A percentile compares a stretch with the other conserved stretches of the same genome.
phyloP scores from a whole-genome alignment of 495 filamentous ascomycete genomes.

The Xylaria bambusicola region DNA sequence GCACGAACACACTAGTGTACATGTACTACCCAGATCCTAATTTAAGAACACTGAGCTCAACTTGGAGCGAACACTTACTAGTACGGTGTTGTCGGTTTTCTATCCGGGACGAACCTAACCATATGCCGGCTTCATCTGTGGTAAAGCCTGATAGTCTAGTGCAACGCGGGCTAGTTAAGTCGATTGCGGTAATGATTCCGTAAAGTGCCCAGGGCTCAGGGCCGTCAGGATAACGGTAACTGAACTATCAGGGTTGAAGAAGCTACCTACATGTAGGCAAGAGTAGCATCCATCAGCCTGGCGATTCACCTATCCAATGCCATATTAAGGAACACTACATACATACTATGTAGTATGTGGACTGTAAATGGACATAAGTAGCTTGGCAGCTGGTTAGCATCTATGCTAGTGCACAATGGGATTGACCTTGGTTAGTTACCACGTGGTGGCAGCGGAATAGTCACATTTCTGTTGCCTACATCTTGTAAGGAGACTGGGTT shows the following conservation, averaged over 20 bases:
- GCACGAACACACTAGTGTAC: too few species aligned
- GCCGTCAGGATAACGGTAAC: background rate
- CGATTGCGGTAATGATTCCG: background rate
- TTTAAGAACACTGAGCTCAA: too few species aligned
- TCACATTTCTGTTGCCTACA: conserved; percentile 1
- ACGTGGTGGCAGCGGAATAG: conserved; percentile 16
- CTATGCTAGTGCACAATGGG: too few species aligned
- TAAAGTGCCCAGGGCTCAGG: background rate
- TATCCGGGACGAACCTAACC: background rate
- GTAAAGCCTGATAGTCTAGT: background rate
- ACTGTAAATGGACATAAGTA: too few species aligned
- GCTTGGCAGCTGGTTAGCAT: background rate
- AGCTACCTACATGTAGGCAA: background rate
- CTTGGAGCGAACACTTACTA: too few species aligned
- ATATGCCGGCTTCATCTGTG: background rate
- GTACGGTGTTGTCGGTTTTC: too few species aligned
- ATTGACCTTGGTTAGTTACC: too few species aligned
- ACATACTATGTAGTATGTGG: background rate
- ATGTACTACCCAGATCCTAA: too few species aligned
- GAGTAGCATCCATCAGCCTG: background rate
- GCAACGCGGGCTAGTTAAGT: too few species aligned
- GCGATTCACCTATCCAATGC: background rate
- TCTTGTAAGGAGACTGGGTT: background rate
- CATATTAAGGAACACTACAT: background rate
- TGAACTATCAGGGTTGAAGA: background rate